A percentile compares a stretch with the other conserved stretches of the same genome.
These are phyloP conservation scores for Panaeolus papilionaceus DNA, from an alignment of 768 basidiomycete species.

Conservation along the genomic window DNA sequence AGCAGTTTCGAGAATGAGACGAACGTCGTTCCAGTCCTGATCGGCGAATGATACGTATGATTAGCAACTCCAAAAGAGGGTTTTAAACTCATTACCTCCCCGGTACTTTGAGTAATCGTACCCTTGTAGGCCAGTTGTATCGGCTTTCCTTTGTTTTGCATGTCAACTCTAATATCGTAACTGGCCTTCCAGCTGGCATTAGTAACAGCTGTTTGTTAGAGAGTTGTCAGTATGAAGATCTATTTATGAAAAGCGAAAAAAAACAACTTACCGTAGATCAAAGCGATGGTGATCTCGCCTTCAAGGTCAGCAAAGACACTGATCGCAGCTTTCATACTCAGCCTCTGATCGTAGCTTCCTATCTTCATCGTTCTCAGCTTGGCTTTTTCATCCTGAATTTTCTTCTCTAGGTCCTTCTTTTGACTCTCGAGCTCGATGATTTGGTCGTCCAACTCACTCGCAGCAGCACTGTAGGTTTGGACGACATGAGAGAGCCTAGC, in stretches of 20 bases:
- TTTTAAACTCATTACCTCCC: constrained; percentile 37
- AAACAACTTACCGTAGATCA: constrained; percentile 45
- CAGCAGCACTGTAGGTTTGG: constrained; percentile 36
- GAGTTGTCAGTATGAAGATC: not conserved
- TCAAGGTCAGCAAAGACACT: constrained; percentile 42
- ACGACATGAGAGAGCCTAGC: constrained; percentile 33
- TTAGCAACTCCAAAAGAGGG: not conserved
- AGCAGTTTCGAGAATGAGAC: constrained; percentile 45
- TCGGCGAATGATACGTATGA: not conserved
- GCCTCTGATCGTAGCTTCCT: constrained; percentile 26
- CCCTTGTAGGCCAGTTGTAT: constrained; percentile 47
- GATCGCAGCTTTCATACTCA: constrained; percentile 36
- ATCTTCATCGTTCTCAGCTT: constrained; percentile 22
- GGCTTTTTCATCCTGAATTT: constrained; percentile 31
- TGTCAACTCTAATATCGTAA: constrained; percentile 48
- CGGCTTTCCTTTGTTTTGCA: constrained; percentile 37
- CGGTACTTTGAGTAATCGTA: constrained; percentile 43
- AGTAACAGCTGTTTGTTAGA: constrained; percentile 16
- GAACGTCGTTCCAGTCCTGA: constrained; percentile 42
- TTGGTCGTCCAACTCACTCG: constrained; percentile 36
- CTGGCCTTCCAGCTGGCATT: constrained; percentile 40
- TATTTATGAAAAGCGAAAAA: not conserved
- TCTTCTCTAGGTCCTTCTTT: constrained; percentile 29
- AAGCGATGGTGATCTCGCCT: constrained; percentile 41
- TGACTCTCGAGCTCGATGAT: constrained; percentile 33